phyloP scores from a whole-genome alignment of 2,329 filamentous ascomycete species.

The Fusarium torreyae region DNA sequence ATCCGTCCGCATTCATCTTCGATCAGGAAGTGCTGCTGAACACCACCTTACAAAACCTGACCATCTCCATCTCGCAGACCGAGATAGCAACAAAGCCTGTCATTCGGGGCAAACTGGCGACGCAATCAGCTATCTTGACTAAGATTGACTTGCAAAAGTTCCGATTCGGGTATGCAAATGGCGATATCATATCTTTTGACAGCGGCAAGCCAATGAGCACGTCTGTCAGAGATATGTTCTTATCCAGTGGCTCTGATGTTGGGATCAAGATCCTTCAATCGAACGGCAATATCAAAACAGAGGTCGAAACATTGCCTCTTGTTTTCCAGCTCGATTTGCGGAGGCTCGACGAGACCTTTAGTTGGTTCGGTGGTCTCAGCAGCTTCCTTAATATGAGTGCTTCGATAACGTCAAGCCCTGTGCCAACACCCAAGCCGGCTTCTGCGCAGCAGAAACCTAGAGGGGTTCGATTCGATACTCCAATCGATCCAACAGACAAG shows the following conservation, averaged over 20 bases:
- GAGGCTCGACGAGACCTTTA: constrained; percentile 86
- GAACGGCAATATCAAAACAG: constrained; percentile 65
- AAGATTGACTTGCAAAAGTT: constrained; percentile 70
- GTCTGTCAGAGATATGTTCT: constrained; percentile 72
- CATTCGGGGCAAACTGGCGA: constrained; percentile 41
- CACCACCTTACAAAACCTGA: constrained; percentile 63
- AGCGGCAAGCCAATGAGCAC: constrained; percentile 69
- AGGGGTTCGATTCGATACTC: constrained; percentile 72
- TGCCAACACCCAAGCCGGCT: constrained; percentile 59
- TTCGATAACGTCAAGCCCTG: constrained; percentile 83
- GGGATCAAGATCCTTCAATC: constrained; percentile 67
- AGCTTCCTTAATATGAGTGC: constrained; percentile 90
- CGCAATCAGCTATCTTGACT: constrained; percentile 50
- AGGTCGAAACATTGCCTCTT: constrained; percentile 83
- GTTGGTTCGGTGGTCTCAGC: constrained; percentile 91
- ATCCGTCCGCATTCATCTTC: constrained; percentile 58
- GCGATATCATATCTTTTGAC: constrained; percentile 76
- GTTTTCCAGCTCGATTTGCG: constrained; percentile 83
- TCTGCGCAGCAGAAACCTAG: constrained; percentile 64
- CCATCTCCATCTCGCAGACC: constrained; percentile 47
- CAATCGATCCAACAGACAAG: constrained; percentile 64
- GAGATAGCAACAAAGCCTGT: constrained; percentile 30
- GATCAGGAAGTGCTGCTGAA: constrained; percentile 68
- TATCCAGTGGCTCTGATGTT: constrained; percentile 71
- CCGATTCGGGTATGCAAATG: constrained; percentile 73